These are phyloP conservation scores for Laguncularia racemosa DNA, from an alignment of 345 rosid species.

Conservation along the genomic window DNA sequence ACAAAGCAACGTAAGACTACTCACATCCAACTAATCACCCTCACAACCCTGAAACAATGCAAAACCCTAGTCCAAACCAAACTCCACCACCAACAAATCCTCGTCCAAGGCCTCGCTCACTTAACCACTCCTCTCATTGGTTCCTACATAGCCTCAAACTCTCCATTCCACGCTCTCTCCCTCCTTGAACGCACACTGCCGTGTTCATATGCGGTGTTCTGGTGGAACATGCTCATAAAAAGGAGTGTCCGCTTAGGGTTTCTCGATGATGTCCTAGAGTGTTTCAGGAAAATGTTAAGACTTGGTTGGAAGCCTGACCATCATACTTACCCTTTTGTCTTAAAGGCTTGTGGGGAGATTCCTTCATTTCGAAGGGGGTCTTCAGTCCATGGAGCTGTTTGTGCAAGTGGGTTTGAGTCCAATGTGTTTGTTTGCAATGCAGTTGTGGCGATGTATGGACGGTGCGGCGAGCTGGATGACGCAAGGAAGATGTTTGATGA, in stretches of 20 bases:
- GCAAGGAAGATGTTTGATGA: conserved; percentile 70
- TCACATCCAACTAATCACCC: conserved; percentile 14
- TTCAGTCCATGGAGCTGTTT: conserved; percentile 41
- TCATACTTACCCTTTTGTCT: conserved; percentile 66
- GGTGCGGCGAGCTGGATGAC: conserved; percentile 40
- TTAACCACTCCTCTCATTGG: conserved; percentile 49
- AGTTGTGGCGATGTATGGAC: conserved; percentile 48
- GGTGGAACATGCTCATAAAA: conserved; percentile 72
- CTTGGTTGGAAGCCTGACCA: conserved; percentile 66
- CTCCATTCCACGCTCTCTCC: conserved; percentile 38
- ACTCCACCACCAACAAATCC: conserved; percentile 57
- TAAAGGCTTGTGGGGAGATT: conserved; percentile 71
- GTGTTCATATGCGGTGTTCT: conserved; percentile 41
- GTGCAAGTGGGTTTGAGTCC: conserved; percentile 33
- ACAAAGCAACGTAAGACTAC: neutral
- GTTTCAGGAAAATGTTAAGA: conserved; percentile 37
- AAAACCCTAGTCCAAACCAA: conserved; percentile 38
- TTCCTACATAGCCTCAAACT: conserved; percentile 50
- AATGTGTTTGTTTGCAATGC: conserved; percentile 77
- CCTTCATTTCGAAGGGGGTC: conserved; percentile 30
- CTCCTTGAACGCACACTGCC: conserved; percentile 46
- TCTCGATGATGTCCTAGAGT: conserved; percentile 23
- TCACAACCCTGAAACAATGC: conserved; percentile 51
- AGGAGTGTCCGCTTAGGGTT: conserved; percentile 28
- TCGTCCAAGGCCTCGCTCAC: conserved; percentile 36